These are phyloP conservation scores for Neocucurbitaria cava DNA, from an alignment of 2,329 filamentous ascomycete species.

Conservation along the genomic window DNA sequence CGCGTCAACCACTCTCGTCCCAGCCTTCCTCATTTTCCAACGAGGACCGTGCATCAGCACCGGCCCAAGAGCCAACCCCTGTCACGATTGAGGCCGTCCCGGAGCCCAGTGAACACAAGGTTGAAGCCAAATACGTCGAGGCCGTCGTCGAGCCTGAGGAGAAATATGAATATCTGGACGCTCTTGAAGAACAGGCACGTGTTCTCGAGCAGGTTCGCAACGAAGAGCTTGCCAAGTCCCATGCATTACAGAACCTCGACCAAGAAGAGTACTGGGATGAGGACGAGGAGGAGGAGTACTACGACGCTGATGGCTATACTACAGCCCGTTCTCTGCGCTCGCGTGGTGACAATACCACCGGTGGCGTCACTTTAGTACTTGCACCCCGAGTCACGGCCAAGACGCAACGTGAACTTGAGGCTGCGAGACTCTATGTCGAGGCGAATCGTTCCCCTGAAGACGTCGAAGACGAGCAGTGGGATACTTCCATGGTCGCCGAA, in stretches of 20 bases:
- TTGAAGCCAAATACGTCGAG: slow-evolving; percentile 9
- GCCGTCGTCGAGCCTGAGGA: slow-evolving; percentile 31
- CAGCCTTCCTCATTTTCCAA: slow-evolving; percentile 31
- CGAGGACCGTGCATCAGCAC: slow-evolving; percentile 28
- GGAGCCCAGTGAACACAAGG: slow-evolving; percentile 17
- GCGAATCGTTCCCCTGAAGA: slow-evolving; percentile 72
- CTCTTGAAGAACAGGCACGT: slow-evolving; percentile 46
- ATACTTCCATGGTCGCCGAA: slow-evolving; percentile 97
- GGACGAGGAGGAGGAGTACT: slow-evolving; percentile 77
- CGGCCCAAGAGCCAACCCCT: slow-evolving; percentile 21
- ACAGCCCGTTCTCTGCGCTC: slow-evolving; percentile 82
- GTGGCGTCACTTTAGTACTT: slow-evolving; percentile 69
- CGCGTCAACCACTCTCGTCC: slow-evolving; percentile 30
- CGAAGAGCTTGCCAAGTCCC: slow-evolving; percentile 42
- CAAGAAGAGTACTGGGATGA: slow-evolving; percentile 76
- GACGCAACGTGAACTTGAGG: slow-evolving; percentile 74
- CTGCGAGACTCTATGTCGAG: slow-evolving; percentile 71
- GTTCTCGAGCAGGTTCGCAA: slow-evolving; percentile 46
- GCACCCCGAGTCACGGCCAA: slow-evolving; percentile 75
- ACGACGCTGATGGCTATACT: slow-evolving; percentile 72
- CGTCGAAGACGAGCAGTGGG: slow-evolving; percentile 86
- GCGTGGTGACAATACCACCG: slow-evolving; percentile 74
- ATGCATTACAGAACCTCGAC: slow-evolving; percentile 48
- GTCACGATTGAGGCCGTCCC: slow-evolving; percentile 21
- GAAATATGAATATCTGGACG: slow-evolving; percentile 45